Evolutionary conservation across 2,329 filamentous ascomycete genomes (phyloP).

Genomic region (Epichloe baconii): DNA sequence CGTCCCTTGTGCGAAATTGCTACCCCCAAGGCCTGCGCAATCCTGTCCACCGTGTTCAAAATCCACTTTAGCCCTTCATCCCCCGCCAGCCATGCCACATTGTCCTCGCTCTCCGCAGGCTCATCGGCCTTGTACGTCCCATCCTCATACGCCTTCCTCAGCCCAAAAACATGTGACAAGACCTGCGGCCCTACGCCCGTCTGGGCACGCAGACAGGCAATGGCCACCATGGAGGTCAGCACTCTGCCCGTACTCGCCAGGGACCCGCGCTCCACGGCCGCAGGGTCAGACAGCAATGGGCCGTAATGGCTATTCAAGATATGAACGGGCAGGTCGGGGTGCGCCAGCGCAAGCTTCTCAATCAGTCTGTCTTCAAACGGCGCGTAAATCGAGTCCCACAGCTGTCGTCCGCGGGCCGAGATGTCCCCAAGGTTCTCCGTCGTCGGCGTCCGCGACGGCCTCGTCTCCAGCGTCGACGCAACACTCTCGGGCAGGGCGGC

Average conservation of each 20-base stretch:
- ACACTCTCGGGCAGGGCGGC: slow-evolving; percentile 46
- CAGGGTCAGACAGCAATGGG: slow-evolving; percentile 57
- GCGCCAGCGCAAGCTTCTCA: slow-evolving; percentile 56
- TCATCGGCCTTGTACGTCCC: slow-evolving; percentile 34
- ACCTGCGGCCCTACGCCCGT: slow-evolving; percentile 76
- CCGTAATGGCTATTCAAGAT: slow-evolving; percentile 67
- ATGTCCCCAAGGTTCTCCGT: slow-evolving; percentile 40
- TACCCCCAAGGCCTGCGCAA: slow-evolving; percentile 33
- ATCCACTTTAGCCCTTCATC: slow-evolving; percentile 37
- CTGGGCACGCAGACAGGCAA: slow-evolving; percentile 64
- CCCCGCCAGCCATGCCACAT: slow-evolving; percentile 26
- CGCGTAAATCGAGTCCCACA: slow-evolving; percentile 69
- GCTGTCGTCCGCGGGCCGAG: slow-evolving; percentile 42
- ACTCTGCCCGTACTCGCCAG: slow-evolving; percentile 50
- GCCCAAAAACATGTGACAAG: slow-evolving; percentile 65
- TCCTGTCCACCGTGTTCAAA: slow-evolving; percentile 29
- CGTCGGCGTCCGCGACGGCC: slow-evolving; percentile 40
- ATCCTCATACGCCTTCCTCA: slow-evolving; percentile 63
- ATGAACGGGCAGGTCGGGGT: slow-evolving; percentile 71
- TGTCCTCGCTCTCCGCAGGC: slow-evolving; percentile 21
- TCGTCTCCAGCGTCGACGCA: slow-evolving; percentile 37
- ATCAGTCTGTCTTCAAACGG: slow-evolving; percentile 62
- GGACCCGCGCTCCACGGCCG: slow-evolving; percentile 22
- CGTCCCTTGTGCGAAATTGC: slow-evolving; percentile 20
- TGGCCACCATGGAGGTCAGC: slow-evolving; percentile 58